Base-by-base conservation (phyloP, 2,329 filamentous ascomycete species). In the Talaromyces sp. region DNA sequence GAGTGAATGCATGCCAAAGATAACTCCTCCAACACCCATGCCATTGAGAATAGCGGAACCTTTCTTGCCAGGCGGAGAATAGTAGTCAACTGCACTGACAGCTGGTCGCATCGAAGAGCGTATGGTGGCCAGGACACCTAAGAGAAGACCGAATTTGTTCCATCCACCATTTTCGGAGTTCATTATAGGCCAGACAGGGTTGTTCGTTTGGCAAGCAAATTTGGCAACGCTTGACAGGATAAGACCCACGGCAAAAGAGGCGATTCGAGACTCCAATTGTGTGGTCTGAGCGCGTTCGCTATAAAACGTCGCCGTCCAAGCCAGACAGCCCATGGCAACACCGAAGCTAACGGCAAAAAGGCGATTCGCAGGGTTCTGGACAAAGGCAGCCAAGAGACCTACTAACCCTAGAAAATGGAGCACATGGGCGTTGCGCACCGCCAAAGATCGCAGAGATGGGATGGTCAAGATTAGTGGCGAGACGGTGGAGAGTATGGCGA, bases 151-250 rank as follows among this genome's bases (percentile, higher is more conserved):
- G 21, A 87, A 84, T 64, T 89, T 91, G 75, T 99, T 99, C 87
- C 90, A 92, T 3, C 94, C 94, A 41, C 94, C 94, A 72, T 96
- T 99, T 9, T 83, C 84, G 31, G 87, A 85, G 73, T 97, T 89
- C 85, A 97, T 90, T 63, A 94, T 89, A 0, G 94, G 92, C 94
- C 94, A 99, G 63, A 97, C 86, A 0, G 94, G 94, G 72, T 99
- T 99, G 75, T 96, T 97, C 21, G 93, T 97, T 71, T 88, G 85
- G 81, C 88, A 96, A 0, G 92, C 91, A 71, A 96, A 97, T 74
- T 99, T 99, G 67, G 91, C 86, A 57, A 96, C 83, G 62, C 88
- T 91, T 1, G 93, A 97, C 64, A 91, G 82, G 61, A 97, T 84
- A 59, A 99, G 79, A 31, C 94, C 94, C 59, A 92, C 82, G 46